Evolutionary conservation across 2,329 filamentous ascomycete genomes (phyloP).

Genomic region (Aspergillus neotritici): DNA sequence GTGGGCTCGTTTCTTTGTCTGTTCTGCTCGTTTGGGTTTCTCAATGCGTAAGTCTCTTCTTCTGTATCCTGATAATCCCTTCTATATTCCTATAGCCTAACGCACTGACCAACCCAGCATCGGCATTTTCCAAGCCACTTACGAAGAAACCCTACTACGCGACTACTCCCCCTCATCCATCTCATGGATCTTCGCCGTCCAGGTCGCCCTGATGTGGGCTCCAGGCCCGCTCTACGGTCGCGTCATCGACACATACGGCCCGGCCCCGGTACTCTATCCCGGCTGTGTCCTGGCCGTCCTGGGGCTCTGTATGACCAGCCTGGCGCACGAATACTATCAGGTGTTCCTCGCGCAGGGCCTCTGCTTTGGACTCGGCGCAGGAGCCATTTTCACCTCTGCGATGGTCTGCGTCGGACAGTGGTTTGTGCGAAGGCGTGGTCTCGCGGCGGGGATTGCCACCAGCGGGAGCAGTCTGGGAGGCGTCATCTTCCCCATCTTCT

Average conservation of each 20-base stretch:
- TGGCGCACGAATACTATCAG: conserved; percentile 12
- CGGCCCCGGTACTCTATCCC: conserved; percentile 9
- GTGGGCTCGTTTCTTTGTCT: conserved; percentile 25
- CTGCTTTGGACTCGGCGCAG: conserved; percentile 13
- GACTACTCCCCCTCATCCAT: conserved; percentile 37
- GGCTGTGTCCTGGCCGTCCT: conserved; percentile 12
- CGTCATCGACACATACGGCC: conserved; percentile 10
- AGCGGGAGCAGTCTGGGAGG: conserved; percentile 15
- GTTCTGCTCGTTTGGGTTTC: conserved; percentile 1
- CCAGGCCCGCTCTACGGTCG: conserved; percentile 18
- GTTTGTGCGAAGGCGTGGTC: conserved; percentile 12
- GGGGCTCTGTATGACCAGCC: conserved; percentile 13
- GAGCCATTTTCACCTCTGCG: conserved; percentile 10
- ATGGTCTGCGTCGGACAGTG: conserved; percentile 17
- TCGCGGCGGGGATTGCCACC: conserved; percentile 11
- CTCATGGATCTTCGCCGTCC: conserved; percentile 43
- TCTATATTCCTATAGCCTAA: too few species aligned
- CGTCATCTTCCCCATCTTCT: conserved; percentile 21
- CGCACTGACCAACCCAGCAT: conserved; percentile 16
- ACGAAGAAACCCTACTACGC: conserved; percentile 38
- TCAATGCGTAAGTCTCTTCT: neutral
- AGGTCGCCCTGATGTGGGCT: conserved; percentile 39
- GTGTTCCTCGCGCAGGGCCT: conserved; percentile 15
- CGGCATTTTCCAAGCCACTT: conserved; percentile 44
- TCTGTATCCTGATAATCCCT: too few species aligned